Evolutionary conservation across 1,284 basidiomycete species (phyloP).

Genomic region (Ganoderma sp.): DNA sequence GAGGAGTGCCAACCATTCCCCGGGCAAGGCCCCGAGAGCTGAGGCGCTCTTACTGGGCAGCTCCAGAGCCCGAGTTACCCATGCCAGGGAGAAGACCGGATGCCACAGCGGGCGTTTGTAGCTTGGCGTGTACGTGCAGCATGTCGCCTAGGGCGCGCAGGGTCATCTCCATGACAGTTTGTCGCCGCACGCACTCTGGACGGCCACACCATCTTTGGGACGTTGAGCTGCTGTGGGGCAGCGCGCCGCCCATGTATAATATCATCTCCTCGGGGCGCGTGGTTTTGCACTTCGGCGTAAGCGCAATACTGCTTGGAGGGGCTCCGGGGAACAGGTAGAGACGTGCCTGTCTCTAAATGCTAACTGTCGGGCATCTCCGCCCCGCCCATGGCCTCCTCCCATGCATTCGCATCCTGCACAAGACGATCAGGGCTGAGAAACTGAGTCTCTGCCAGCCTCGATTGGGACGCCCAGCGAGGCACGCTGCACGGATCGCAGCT

Average conservation of each 20-base stretch:
- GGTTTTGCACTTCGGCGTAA: not conserved
- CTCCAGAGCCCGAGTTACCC: not conserved
- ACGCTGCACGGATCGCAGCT: slow-evolving; percentile 1
- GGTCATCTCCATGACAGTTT: not conserved
- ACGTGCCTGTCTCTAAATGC: slow-evolving; percentile 5
- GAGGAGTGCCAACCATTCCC: not conserved
- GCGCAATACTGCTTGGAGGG: not conserved
- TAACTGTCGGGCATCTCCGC: slow-evolving; percentile 6
- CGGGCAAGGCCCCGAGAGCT: not conserved
- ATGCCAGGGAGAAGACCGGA: not conserved
- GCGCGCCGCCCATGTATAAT: not conserved
- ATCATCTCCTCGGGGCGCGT: not conserved
- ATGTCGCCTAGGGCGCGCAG: not conserved
- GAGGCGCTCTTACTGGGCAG: slow-evolving; percentile 1
- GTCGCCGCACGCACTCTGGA: not conserved
- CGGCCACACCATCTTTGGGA: not conserved
- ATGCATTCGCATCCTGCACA: not conserved
- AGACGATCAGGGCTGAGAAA: slow-evolving; percentile 7
- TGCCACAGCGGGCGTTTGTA: not conserved
- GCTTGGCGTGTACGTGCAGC: not conserved
- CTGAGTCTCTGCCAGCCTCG: not conserved
- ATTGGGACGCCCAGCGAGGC: not conserved
- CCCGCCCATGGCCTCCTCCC: not conserved
- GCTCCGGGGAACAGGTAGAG: not conserved
- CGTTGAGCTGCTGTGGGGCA: not conserved